Percentiles rank a stretch among this genome's conserved stretches.
Conservation (phyloP, 768 basidiomycete genomes). For the Omphalotus guepiniiformis region DNA sequence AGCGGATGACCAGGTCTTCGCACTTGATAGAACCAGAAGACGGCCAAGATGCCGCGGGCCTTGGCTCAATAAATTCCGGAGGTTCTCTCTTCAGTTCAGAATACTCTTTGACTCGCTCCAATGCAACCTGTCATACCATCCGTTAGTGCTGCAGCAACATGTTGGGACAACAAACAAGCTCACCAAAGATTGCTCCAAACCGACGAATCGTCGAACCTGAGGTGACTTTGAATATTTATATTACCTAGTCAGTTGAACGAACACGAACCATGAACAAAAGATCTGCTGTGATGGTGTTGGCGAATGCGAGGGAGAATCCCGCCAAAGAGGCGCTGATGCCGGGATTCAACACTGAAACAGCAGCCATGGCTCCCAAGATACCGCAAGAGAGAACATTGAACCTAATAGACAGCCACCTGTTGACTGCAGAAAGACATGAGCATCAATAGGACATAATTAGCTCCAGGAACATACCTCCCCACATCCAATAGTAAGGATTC, state of each 20-base stretch:
- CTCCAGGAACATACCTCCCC: slow-evolving; percentile 56
- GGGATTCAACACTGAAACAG: slow-evolving; percentile 63
- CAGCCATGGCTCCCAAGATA: slow-evolving; percentile 69
- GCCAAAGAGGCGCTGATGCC: slow-evolving; percentile 76
- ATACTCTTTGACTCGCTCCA: slow-evolving; percentile 91
- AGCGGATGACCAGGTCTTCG: slow-evolving; percentile 71
- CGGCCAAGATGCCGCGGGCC: slow-evolving; percentile 83
- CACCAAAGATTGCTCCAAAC: slow-evolving; percentile 91
- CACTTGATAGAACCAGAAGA: slow-evolving; percentile 62
- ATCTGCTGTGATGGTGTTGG: slow-evolving; percentile 69
- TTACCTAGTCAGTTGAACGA: neutral
- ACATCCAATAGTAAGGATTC: slow-evolving; percentile 71
- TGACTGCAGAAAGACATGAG: slow-evolving; percentile 44
- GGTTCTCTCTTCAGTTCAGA: slow-evolving; percentile 75
- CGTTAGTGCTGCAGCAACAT: too few species aligned
- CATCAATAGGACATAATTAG: neutral
- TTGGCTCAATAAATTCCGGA: slow-evolving; percentile 80
- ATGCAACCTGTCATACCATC: slow-evolving; percentile 52
- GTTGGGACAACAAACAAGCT: too few species aligned
- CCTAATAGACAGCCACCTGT: slow-evolving; percentile 86
- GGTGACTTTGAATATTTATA: neutral
- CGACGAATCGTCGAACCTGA: slow-evolving; percentile 75
- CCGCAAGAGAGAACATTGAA: slow-evolving; percentile 78
- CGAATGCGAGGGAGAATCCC: slow-evolving; percentile 85
- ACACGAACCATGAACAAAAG: slow-evolving; percentile 56